These are phyloP conservation scores for Ogataea neopini DNA, from an alignment of 805 yeast genomes.

Conservation along the genomic window DNA sequence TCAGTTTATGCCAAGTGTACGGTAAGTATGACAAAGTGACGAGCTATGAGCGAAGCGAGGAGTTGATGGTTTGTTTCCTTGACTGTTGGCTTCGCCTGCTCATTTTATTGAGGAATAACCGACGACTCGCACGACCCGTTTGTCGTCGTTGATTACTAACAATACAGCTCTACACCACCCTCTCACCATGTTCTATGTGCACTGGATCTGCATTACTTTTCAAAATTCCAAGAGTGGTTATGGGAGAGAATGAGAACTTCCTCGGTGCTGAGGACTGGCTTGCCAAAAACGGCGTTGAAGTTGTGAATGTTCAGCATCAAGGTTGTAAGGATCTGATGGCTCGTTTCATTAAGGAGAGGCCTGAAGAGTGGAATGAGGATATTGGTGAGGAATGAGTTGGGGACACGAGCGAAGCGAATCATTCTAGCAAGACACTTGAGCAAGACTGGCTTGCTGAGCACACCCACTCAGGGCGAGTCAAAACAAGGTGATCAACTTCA, in stretches of 20 bases:
- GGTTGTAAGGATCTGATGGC: slow-evolving; percentile 73
- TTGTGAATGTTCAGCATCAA: slow-evolving; percentile 57
- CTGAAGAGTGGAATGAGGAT: slow-evolving; percentile 81
- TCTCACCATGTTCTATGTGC: slow-evolving; percentile 95
- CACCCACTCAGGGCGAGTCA: no score
- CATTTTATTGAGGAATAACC: no score
- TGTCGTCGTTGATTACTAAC: no score
- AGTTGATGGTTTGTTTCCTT: no score
- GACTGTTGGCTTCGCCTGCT: no score
- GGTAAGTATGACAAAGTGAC: no score
- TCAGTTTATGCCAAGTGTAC: slow-evolving; percentile 80
- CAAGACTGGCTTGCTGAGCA: no score
- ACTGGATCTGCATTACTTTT: slow-evolving; percentile 89
- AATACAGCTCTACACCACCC: slow-evolving; percentile 72
- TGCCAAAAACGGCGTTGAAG: slow-evolving; percentile 65
- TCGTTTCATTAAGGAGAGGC: slow-evolving; percentile 73
- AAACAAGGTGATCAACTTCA: no score
- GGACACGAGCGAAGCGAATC: no score
- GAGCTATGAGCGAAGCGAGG: no score
- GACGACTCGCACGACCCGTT: no score
- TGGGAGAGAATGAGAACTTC: slow-evolving; percentile 87
- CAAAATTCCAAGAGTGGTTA: slow-evolving; percentile 81
- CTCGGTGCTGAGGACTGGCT: slow-evolving; percentile 82
- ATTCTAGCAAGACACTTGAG: no score
- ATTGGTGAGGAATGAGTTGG: slow-evolving; percentile 49